phyloP scores from a whole-genome alignment of 768 basidiomycete genomes.

The Podaxis sp. region DNA sequence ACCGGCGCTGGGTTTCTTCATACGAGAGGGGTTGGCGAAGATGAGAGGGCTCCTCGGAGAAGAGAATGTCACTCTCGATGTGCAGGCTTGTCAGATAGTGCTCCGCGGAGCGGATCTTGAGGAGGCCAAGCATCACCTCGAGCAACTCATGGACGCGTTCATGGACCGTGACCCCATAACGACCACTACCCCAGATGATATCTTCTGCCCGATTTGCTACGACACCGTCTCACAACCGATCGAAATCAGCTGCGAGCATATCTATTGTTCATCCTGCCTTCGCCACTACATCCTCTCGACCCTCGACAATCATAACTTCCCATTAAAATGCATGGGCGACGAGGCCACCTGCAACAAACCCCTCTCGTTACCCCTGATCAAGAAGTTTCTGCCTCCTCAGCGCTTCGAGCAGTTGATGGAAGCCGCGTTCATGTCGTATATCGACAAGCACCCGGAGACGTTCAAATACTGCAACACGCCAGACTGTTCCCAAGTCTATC shows the following conservation, averaged over 20 bases:
- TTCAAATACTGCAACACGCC: conserved; percentile 72
- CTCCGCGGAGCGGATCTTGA: conserved; percentile 58
- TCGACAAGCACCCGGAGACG: conserved; percentile 53
- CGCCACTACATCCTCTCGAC: conserved; percentile 47
- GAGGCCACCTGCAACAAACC: conserved; percentile 51
- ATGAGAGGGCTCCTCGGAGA: conserved; percentile 58
- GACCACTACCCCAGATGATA: conserved; percentile 10
- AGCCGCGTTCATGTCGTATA: conserved; percentile 52
- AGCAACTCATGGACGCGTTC: conserved; percentile 37
- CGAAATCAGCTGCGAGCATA: conserved; percentile 46
- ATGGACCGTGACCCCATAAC: neutral
- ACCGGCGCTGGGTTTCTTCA: conserved; percentile 47
- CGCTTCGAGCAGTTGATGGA: conserved; percentile 56
- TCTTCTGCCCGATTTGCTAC: conserved; percentile 56
- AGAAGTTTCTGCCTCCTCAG: conserved; percentile 45
- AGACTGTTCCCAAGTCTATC: conserved; percentile 70
- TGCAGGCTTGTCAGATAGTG: conserved; percentile 33
- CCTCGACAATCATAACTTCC: conserved; percentile 46
- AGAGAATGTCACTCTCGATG: conserved; percentile 48
- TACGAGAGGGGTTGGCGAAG: conserved; percentile 47
- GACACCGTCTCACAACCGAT: conserved; percentile 41
- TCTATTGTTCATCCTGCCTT: conserved; percentile 50
- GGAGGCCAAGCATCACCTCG: conserved; percentile 48
- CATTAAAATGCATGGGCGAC: conserved; percentile 63
- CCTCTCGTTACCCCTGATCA: conserved; percentile 56